Conservation (phyloP, 2,329 filamentous ascomycete genomes). For the Podosphaera leucotricha region DNA sequence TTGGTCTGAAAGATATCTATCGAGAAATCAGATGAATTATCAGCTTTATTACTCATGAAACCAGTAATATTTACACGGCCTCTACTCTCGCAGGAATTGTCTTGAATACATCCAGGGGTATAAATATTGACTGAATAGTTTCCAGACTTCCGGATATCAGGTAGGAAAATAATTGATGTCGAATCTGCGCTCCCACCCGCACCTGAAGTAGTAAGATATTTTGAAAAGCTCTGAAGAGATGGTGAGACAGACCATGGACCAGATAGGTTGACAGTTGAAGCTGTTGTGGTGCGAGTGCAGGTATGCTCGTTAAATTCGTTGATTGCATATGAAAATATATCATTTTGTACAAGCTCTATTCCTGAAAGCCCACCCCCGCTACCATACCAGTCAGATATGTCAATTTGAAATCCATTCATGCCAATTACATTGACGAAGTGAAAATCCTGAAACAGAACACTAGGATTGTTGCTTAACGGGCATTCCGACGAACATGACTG, state of each 20-base stretch:
- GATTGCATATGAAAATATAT: slow-evolving; percentile 69
- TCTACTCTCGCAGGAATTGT: slow-evolving; percentile 50
- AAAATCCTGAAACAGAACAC: slow-evolving; percentile 61
- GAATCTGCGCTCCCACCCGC: slow-evolving; percentile 33
- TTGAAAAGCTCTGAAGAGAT: slow-evolving; percentile 43
- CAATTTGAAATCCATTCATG: slow-evolving; percentile 69
- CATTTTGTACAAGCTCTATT: slow-evolving; percentile 67
- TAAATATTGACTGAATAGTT: slow-evolving; percentile 83
- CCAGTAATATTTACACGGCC: slow-evolving; percentile 67
- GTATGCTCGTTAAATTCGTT: slow-evolving; percentile 70
- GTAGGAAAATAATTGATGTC: slow-evolving; percentile 52
- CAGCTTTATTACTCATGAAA: slow-evolving; percentile 30
- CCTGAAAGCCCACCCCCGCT: slow-evolving; percentile 63
- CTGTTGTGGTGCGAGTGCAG: slow-evolving; percentile 41
- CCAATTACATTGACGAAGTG: slow-evolving; percentile 69
- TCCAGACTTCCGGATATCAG: slow-evolving; percentile 68
- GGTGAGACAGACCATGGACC: slow-evolving; percentile 53
- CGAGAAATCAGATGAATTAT: slow-evolving; percentile 23
- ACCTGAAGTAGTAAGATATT: slow-evolving; percentile 45
- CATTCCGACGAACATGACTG: slow-evolving; percentile 59
- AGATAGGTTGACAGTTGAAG: slow-evolving; percentile 42
- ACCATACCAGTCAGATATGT: slow-evolving; percentile 75
- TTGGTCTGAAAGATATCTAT: slow-evolving; percentile 70
- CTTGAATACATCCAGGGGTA: slow-evolving; percentile 72
- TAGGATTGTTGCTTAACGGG: slow-evolving; percentile 50